phyloP scores from a whole-genome alignment of 139 green algal species.

The Coccomyxa sp. region DNA sequence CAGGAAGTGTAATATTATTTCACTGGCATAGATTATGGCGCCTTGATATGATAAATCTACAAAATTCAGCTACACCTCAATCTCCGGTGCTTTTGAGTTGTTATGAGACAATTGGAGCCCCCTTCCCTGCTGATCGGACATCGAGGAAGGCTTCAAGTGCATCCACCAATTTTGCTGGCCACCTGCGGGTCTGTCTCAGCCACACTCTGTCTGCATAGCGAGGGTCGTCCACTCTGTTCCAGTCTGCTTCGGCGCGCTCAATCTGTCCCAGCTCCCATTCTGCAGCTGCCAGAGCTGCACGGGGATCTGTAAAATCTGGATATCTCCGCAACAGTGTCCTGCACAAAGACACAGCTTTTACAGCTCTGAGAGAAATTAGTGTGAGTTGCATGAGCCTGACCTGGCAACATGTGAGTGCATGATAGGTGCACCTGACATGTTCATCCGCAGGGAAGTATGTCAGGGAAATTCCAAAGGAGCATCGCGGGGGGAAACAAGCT shows the following conservation, averaged over 20 bases:
- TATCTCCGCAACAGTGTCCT: slow-evolving; percentile 70
- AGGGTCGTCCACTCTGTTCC: slow-evolving; percentile 35
- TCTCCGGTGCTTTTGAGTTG: no score
- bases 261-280: slow-evolving; percentile 70
- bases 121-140: slow-evolving; percentile 23
- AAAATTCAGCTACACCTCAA: no score
- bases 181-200: not conserved
- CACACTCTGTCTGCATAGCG: slow-evolving; percentile 12
- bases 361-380: not conserved
- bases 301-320: slow-evolving; percentile 73
- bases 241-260: slow-evolving; percentile 73
- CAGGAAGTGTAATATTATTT: no score
- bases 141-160: slow-evolving; percentile 49
- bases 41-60: no score
- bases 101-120: no score
- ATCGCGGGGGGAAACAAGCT: not conserved
- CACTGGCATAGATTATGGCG: no score
- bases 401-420: no score
- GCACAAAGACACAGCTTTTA: not conserved
- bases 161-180: not conserved
- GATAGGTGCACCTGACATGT: not conserved
- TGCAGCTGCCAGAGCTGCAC: slow-evolving; percentile 74
- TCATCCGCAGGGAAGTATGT: not conserved
- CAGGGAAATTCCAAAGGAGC: not conserved
- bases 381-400: not conserved